Conservation (phyloP, 208 protist genomes). For the Acanthamoeba divionensis region DNA sequence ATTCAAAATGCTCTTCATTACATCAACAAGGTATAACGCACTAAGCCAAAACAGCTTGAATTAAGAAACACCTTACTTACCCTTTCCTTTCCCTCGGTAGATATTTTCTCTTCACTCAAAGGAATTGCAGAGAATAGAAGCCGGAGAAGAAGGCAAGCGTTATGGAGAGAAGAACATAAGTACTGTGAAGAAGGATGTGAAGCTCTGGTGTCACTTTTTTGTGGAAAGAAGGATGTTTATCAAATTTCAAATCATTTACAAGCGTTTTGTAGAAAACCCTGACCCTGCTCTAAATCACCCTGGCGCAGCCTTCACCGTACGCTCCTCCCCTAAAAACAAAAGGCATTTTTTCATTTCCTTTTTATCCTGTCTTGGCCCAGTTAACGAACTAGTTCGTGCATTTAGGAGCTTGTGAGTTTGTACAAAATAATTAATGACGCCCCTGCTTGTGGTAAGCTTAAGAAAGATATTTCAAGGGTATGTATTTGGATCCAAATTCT, state of each 20-base stretch:
- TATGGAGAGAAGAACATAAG: neutral
- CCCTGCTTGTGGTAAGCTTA: neutral
- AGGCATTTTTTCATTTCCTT: too few relatives aligned
- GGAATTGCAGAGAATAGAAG: neutral
- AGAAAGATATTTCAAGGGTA: conserved; percentile 36
- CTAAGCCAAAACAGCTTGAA: too few relatives aligned
- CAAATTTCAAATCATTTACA: conserved; percentile 23
- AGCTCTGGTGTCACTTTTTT: neutral
- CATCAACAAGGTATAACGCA: neutral
- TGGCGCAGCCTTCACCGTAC: conserved; percentile 23
- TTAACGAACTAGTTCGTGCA: neutral
- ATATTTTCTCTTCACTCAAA: neutral
- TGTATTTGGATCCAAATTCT: too few relatives aligned
- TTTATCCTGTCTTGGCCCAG: too few relatives aligned
- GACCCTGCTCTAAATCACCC: neutral
- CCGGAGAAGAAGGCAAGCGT: neutral
- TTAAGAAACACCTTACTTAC: too few relatives aligned
- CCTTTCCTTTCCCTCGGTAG: neutral
- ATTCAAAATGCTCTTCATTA: conserved; percentile 26
- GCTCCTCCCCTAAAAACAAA: neutral
- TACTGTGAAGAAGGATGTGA: conserved; percentile 23
- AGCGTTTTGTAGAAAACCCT: neutral
- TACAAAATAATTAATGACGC: conserved; percentile 11
- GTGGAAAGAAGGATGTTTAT: conserved; percentile 30
- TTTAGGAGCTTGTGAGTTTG: neutral